Evolutionary conservation across 169 alveolate genomes (phyloP), one percentile per base, ranked within the genome.

Genomic region (Plasmodium coatneyi): DNA sequence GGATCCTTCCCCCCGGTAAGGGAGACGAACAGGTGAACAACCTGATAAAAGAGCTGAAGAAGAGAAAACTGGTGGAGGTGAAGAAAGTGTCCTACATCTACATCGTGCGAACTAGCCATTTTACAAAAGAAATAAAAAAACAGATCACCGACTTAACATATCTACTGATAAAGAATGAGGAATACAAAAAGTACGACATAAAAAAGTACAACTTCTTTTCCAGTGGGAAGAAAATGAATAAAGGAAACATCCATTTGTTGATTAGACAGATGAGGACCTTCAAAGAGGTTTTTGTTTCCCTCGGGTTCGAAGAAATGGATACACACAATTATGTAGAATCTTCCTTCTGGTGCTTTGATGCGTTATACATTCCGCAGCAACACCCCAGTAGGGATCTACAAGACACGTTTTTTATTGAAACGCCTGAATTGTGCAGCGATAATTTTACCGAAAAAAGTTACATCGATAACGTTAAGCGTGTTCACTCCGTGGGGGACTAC

Each of bases 351-450:
- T 99, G 99, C 96, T 99, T 99, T 96, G 99, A 99, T 95, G 97
- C 99, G 9, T 98, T 99, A 54, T 99, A 98, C 97, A 99, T 98
- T 93, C 99, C 99, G 10, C 99, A 99, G 96, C 99, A 98, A 92
- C 99, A 99, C 94, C 99, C 99, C 12, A 99, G 99, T 3, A 97
- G 99, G 70, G 99, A 99, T 95, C 98, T 99, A 19, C 99, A 99
- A 92, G 99, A 99, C 95, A 99, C 99, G 28, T 99, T 99, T 98
- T 99, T 99, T 97, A 93, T 99, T 52, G 95, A 97, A 81, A 96
- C 92, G 19, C 93, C 97, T 9, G 96, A 72, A 32, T 7, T 14
- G 7, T 28, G 71, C 66, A 25, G 0, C 2, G 74, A 81, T 0
- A 49, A 82, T 36, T 80, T 43, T 71, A 71, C 60, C 7, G 92